Evolutionary conservation across 2,329 filamentous ascomycete genomes (phyloP), one percentile per base, ranked within the genome.

Genomic region (Chaetomium globosum): DNA sequence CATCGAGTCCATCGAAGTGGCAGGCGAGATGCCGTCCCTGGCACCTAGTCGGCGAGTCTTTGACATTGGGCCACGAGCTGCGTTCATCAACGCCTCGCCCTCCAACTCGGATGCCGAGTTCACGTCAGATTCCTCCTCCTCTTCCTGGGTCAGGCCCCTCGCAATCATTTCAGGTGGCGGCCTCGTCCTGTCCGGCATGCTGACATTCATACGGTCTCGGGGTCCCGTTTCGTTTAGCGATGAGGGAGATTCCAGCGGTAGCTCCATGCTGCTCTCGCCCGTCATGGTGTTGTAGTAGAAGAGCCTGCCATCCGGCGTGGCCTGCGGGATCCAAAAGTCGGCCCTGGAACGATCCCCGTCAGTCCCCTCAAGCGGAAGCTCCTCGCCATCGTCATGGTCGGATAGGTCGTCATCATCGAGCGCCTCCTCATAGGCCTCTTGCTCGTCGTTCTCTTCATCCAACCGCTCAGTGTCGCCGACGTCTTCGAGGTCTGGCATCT

Each of bases 221-320:
- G 95, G 95, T 1, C 94, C 94, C 63, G 85, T 90, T 78, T 99
- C 95, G 69, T 87, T 89, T 21, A 87, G 78, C 7, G 90, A 92
- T 0, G 87, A 88, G 1, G 95, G 93, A 19, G 94, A 94, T 76
- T 99, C 95, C 30, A 99, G 83, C 1, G 95, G 95, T 67, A 99
- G 81, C 75, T 99, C 95, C 87, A 93, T 95, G 68, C 91, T 96
- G 74, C 91, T 96, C 74, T 96, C 92, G 63, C 94, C 93, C 0
- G 95, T 99, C 80, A 97, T 88, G 68, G 94, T 98, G 77, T 99
- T 99, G 83, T 96, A 98, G 80, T 98, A 99, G 78, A 96, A 99
- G 28, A 99, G 80, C 64, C 93, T 86, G 61, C 95, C 95, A 75
- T 98, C 93, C 1, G 92, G 87, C 0, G 95, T 99, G 16, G 93